These are phyloP conservation scores for Cardamine resedifolia DNA, from an alignment of 345 rosid species.

Conservation along the genomic window DNA sequence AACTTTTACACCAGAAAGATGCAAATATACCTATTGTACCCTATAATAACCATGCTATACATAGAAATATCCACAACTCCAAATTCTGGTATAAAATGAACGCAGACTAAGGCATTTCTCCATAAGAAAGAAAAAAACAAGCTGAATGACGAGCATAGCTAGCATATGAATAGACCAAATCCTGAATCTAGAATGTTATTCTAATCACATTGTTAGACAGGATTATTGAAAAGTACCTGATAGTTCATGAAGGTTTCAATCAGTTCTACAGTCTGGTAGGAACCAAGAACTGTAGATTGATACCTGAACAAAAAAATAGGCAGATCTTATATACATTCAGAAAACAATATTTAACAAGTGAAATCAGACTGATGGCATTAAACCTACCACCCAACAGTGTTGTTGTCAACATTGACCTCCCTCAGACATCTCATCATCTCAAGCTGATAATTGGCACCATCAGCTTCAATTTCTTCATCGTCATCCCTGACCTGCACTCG, in stretches of 20 bases:
- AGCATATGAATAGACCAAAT: not conserved
- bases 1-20: not conserved
- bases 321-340: not conserved
- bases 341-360: not conserved
- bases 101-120: not conserved
- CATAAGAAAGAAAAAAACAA: not conserved
- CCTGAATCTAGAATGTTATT: not conserved
- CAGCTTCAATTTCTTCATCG: constrained; percentile 97
- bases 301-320: constrained; percentile 57
- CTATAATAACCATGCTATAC: not conserved
- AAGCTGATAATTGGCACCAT: constrained; percentile 99
- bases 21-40: not conserved
- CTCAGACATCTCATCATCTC: constrained; percentile 99
- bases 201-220: not conserved
- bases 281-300: constrained; percentile 90
- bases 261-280: constrained; percentile 89
- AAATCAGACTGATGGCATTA: not conserved
- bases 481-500: constrained; percentile 69
- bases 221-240: constrained; percentile 57
- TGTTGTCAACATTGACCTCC: constrained; percentile 98
- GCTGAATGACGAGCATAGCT: not conserved
- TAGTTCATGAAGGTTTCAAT: constrained; percentile 99
- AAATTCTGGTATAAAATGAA: not conserved
- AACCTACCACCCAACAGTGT: constrained; percentile 93
- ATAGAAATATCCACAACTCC: not conserved